Evolutionary conservation across 116 monocot species (phyloP).

Genomic region (Iris pallida): DNA sequence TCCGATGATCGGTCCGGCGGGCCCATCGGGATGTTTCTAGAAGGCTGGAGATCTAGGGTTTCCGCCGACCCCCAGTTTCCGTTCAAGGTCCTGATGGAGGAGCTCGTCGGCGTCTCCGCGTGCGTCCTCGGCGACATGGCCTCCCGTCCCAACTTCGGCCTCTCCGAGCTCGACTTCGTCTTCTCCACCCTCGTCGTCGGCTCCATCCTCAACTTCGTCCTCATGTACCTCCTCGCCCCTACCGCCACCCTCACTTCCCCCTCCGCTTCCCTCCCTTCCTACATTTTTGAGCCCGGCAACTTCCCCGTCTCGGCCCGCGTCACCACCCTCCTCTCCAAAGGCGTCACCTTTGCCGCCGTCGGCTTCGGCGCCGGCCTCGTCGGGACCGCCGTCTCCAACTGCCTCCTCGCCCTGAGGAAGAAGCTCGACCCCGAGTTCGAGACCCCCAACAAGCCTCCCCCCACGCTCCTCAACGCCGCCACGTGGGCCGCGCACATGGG

Average conservation of each 20-base stretch:
- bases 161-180: constrained; percentile 81
- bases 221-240: constrained; percentile 84
- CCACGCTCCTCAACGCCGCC: constrained; percentile 64
- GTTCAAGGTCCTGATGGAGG: constrained; percentile 91
- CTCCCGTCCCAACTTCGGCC: constrained; percentile 80
- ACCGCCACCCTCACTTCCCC: constrained; percentile 5
- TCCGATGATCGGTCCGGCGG: constrained; percentile 9
- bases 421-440: constrained; percentile 78
- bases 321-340: constrained; percentile 64
- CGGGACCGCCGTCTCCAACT: constrained; percentile 73
- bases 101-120: constrained; percentile 60
- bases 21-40: constrained; percentile 46
- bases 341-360: constrained; percentile 60
- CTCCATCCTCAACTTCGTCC: constrained; percentile 76
- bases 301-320: constrained; percentile 47
- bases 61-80: constrained; percentile 74
- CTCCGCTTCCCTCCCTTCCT: constrained; percentile 29
- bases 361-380: constrained; percentile 73
- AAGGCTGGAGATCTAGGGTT: constrained; percentile 81
- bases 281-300: constrained; percentile 74
- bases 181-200: constrained; percentile 84
- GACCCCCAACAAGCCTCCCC: constrained; percentile 69
- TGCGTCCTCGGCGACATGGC: constrained; percentile 85
- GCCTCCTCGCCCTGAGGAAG: constrained; percentile 57
- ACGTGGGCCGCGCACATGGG: constrained; percentile 92